Base-by-base conservation (phyloP, 306 rosid species). In the Mimosa bimucronata region DNA sequence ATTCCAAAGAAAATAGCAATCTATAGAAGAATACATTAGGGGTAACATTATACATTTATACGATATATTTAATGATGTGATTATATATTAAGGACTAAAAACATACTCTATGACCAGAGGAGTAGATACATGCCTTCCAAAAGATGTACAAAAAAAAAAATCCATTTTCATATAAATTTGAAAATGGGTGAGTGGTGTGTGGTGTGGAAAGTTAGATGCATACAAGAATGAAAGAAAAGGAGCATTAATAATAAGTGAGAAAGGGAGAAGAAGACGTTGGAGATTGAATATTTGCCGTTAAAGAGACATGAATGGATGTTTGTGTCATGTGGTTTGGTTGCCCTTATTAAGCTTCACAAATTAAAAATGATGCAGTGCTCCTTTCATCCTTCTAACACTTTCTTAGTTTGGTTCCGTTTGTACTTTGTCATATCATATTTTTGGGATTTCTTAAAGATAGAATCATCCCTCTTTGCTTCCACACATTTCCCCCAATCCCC, bases 241-340 rank as follows among this genome's bases (percentile, higher is more conserved):
- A 79, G 83, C 81, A 82, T 84, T 82, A 61, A 37, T 38, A 37
- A 79, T 38, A 38, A 82, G 53, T 73, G 75, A 15, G 44, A 66
- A 75, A 82, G 77, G 74, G n/a, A 75, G 29, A 55, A 84, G 81
- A 40, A 68, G 53, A 76, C 86, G 86, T 82, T 79, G 82, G 74
- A 50, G 4, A 77, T 58, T 79, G 86, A 84, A 76, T 40, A 67
- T 73, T 87, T 84, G 38, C 88, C 81, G 48, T 79, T 73, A 79
- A 67, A 65, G 86, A 77, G 78, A 41, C 73, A 79, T 75, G 68
- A 78, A 76, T 82, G 52, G 81, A 68, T 77, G 75, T 68, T 77
- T 26, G 66, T 77, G 79, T 82, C 88, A 79, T 84, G 85, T 77
- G 86, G 19, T 82, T 82, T 84, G 90, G 86, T 84, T 82, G 83